Conservation (phyloP, 495 filamentous ascomycete species). For the Cercophora sp. region DNA sequence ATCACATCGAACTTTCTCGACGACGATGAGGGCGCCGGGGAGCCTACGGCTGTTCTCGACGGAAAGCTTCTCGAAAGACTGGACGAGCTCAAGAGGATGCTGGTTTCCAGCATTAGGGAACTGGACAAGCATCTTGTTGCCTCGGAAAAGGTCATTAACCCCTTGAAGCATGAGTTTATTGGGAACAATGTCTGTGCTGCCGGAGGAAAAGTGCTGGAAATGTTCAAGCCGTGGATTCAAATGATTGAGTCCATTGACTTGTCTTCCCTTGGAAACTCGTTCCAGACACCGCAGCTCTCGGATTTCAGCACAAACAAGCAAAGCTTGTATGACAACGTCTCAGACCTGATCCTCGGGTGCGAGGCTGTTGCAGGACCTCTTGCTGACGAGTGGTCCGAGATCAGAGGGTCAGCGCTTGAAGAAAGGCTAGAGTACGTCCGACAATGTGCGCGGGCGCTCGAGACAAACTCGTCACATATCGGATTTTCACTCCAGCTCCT, state of each 20-base stretch:
- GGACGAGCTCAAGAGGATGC: constrained; percentile 75
- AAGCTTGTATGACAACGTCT: constrained; percentile 83
- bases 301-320: constrained; percentile 92
- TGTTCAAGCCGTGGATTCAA: constrained; percentile 81
- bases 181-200: constrained; percentile 70
- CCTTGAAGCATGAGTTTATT: constrained; percentile 64
- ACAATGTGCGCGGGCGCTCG: constrained; percentile 69
- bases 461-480: constrained; percentile 81
- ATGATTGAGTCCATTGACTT: constrained; percentile 86
- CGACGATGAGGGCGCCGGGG: constrained; percentile 71
- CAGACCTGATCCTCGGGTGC: constrained; percentile 80
- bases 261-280: constrained; percentile 63
- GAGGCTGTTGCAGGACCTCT: constrained; percentile 85
- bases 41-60: constrained; percentile 72
- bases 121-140: constrained; percentile 78
- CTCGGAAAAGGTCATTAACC: constrained; percentile 71
- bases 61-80: constrained; percentile 71
- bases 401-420: constrained; percentile 87
- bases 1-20: constrained; percentile 76
- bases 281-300: constrained; percentile 77
- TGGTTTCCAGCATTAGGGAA: constrained; percentile 75
- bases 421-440: constrained; percentile 77
- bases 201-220: constrained; percentile 73
- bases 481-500: constrained; percentile 83
- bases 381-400: constrained; percentile 90